Evolutionary conservation across 495 filamentous ascomycete genomes (phyloP).

Genomic region (Penicillium canariense): DNA sequence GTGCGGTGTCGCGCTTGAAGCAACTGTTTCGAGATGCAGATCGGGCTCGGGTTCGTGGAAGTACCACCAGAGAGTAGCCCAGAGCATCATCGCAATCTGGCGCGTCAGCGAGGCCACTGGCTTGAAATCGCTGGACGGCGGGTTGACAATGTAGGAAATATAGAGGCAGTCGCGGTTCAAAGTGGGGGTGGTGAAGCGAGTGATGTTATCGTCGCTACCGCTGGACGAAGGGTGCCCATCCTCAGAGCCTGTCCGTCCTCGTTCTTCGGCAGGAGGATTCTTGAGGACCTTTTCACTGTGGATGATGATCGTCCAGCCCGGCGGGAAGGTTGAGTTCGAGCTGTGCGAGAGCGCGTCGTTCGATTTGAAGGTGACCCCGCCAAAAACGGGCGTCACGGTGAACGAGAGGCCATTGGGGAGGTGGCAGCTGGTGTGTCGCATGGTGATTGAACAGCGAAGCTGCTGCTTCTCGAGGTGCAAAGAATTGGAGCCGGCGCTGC

Average conservation of each 20-base stretch:
- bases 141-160: slow-evolving; percentile 86
- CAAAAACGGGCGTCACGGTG: slow-evolving; percentile 79
- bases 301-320: slow-evolving; percentile 85
- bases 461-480: not conserved
- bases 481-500: not conserved
- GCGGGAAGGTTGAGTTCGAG: slow-evolving; percentile 66
- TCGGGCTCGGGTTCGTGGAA: slow-evolving; percentile 66
- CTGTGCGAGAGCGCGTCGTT: slow-evolving; percentile 68
- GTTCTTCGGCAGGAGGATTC: slow-evolving; percentile 23
- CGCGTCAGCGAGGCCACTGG: slow-evolving; percentile 74
- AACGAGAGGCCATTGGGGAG: slow-evolving; percentile 86
- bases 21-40: slow-evolving; percentile 55
- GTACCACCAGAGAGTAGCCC: slow-evolving; percentile 94
- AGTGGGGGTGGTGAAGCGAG: slow-evolving; percentile 67
- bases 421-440: slow-evolving; percentile 45
- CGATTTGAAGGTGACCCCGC: slow-evolving; percentile 82
- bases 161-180: slow-evolving; percentile 77
- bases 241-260: slow-evolving; percentile 10
- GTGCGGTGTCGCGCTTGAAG: slow-evolving; percentile 61
- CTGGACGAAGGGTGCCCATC: slow-evolving; percentile 2
- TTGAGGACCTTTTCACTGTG: slow-evolving; percentile 62
- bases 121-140: slow-evolving; percentile 75
- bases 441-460: slow-evolving; percentile 10
- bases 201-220: slow-evolving; percentile 29
- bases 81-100: slow-evolving; percentile 94